Evolutionary conservation across 2,329 filamentous ascomycete species (phyloP).

Genomic region (Trichoderma brevicompactum): DNA sequence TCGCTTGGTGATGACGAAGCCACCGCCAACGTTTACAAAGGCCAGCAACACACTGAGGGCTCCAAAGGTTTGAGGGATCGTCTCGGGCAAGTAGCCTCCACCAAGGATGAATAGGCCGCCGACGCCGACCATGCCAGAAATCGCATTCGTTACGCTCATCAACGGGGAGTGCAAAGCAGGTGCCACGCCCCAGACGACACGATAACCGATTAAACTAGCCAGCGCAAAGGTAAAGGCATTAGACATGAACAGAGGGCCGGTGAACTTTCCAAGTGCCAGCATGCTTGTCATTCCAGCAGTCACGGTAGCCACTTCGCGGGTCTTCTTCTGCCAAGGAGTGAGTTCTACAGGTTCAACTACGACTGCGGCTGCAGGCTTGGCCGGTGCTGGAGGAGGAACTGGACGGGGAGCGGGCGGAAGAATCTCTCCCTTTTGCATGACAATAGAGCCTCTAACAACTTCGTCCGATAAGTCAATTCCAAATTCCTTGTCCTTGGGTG

Average conservation of each 20-base stretch:
- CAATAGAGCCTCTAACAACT: constrained; percentile 83
- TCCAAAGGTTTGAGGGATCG: constrained; percentile 77
- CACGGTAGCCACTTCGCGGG: constrained; percentile 73
- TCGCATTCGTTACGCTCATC: constrained; percentile 93
- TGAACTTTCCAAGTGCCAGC: constrained; percentile 78
- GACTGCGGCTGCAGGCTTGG: constrained; percentile 52
- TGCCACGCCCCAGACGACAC: constrained; percentile 83
- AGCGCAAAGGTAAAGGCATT: constrained; percentile 86
- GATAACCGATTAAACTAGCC: constrained; percentile 83
- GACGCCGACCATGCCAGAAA: constrained; percentile 88
- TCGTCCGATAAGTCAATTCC: constrained; percentile 82
- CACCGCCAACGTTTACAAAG: constrained; percentile 86
- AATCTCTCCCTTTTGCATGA: constrained; percentile 76
- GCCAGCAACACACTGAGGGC: constrained; percentile 80
- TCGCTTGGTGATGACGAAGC: constrained; percentile 88
- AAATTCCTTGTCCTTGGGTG: constrained; percentile 76
- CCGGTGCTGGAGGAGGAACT: constrained; percentile 57
- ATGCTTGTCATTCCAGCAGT: constrained; percentile 78
- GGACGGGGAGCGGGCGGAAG: constrained; percentile 76
- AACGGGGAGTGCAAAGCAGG: constrained; percentile 85
- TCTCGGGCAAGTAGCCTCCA: constrained; percentile 76
- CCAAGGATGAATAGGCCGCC: constrained; percentile 89
- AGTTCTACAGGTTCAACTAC: constrained; percentile 62
- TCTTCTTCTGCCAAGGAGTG: constrained; percentile 81
- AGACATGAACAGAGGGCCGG: constrained; percentile 82